Evolutionary conservation across 257 asterid species (phyloP), one percentile per base, ranked within the genome.

Genomic region (Solanum ossicruentum): DNA sequence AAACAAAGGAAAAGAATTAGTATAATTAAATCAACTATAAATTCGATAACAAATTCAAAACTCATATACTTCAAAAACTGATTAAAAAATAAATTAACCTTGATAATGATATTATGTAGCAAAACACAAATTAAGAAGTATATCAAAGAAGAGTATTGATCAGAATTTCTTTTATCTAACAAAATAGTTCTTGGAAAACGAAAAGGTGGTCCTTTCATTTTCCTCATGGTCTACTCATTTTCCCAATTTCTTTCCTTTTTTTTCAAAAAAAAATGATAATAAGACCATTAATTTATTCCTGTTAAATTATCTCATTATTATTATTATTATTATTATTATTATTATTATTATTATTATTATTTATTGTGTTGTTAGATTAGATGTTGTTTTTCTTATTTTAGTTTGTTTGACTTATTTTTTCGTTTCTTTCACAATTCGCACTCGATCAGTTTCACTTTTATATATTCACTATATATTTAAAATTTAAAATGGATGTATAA

Each of bases 291-390:
- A 63, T 63, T 6, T 12, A 63, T 63, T 23, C 13, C 16, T 63
- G 70, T 12, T 61, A 10, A 3, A 8, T 61, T 23, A 61, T 61
- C 4, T 2, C 5, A 51, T 51, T 51, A 51, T 51, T 12, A 36
- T 52, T 52, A 17, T 13, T 54, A 7, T 56, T 17, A n/a, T 32
- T 2, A 10, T 56, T 17, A 55, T 15, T 52, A 15, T 52, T 52
- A 51, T 51, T 12, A 36, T 52, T 52, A 17, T 13, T 54, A 7
- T 32, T 2, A 10, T 56, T 17, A 55, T 15, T 52, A 15, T 52
- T 52, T n/a, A 5, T 60, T n/a, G 0, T 32, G 4, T 20, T n/a
- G 10, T n/a, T 0, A n/a, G 10, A 32, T 0, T 57, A n/a, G n/a
- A 60, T 60, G 4, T 4, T 60, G 9, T 58, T 2, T 20, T 20